Conservation (phyloP, 257 asterid species). For the Nicotiana paniculata region DNA sequence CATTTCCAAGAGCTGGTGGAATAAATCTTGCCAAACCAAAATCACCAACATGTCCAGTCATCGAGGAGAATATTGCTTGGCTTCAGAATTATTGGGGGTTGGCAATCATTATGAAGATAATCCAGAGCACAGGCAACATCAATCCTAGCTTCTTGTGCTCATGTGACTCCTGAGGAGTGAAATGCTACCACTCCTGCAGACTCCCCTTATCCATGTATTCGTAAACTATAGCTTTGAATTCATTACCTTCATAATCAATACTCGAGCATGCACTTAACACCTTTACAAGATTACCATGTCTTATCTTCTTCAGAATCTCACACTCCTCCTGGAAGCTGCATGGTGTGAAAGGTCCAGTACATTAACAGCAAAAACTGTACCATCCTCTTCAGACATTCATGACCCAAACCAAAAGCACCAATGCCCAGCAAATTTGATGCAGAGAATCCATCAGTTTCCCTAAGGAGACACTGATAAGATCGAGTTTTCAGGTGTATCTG, state of each 20-base stretch:
- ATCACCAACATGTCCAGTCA: slow-evolving; percentile 17
- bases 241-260: slow-evolving; percentile 14
- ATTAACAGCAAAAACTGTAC: slow-evolving; percentile 10
- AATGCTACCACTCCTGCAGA: slow-evolving; percentile 20
- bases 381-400: neutral
- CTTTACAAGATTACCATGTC: slow-evolving; percentile 23
- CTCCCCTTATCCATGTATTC: slow-evolving; percentile 24
- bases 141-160: neutral
- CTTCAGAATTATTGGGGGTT: slow-evolving; percentile 19
- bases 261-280: slow-evolving; percentile 20
- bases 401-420: slow-evolving; percentile 11
- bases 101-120: slow-evolving; percentile 27
- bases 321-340: slow-evolving; percentile 23
- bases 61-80: slow-evolving; percentile 22
- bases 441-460: slow-evolving; percentile 16
- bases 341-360: slow-evolving; percentile 13
- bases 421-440: slow-evolving; percentile 7
- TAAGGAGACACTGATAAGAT: slow-evolving; percentile 13
- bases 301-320: slow-evolving; percentile 18
- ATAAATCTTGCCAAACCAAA: slow-evolving; percentile 13
- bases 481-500: neutral
- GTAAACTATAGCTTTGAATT: slow-evolving; percentile 25
- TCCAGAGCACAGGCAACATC: slow-evolving; percentile 24
- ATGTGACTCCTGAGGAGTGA: neutral
- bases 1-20: slow-evolving; percentile 16